These are phyloP conservation scores for Dipodascus geniculatus DNA, from an alignment of 805 yeast species.

Conservation along the genomic window DNA sequence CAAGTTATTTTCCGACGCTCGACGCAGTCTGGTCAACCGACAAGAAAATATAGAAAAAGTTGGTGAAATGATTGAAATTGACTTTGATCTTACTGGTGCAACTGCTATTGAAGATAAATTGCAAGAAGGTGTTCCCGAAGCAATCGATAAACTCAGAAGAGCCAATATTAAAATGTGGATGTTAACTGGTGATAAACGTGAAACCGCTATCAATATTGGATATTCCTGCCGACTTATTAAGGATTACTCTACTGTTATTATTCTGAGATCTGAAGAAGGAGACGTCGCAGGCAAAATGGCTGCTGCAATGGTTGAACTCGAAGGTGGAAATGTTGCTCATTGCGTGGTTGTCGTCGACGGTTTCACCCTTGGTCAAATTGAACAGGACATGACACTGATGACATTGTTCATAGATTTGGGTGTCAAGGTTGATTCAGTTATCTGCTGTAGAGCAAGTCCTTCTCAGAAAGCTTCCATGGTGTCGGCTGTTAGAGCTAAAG, in stretches of 20 bases:
- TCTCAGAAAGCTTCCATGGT: constrained; percentile 93
- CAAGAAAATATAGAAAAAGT: constrained; percentile 51
- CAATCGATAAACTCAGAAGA: constrained; percentile 80
- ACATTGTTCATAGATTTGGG: constrained; percentile 76
- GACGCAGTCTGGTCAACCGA: constrained; percentile 61
- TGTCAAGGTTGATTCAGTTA: constrained; percentile 77
- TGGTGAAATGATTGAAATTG: constrained; percentile 61
- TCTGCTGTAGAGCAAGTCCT: constrained; percentile 94
- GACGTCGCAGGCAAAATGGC: constrained; percentile 56
- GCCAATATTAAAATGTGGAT: constrained; percentile 97
- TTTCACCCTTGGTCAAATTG: constrained; percentile 63
- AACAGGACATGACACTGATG: constrained; percentile 59
- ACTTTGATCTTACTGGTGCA: constrained; percentile 71
- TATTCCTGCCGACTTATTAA: constrained; percentile 87
- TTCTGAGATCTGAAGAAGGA: constrained; percentile 44
- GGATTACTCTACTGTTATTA: constrained; percentile 80
- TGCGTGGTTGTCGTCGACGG: constrained; percentile 94
- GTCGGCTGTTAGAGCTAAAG: constrained; percentile 56
- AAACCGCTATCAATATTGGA: constrained; percentile 95
- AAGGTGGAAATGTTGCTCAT: constrained; percentile 73
- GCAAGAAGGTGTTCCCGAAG: constrained; percentile 93
- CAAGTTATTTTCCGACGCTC: constrained; percentile 56
- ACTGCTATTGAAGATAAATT: constrained; percentile 96
- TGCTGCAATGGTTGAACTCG: constrained; percentile 64
- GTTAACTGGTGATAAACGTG: constrained; percentile 97